Evolutionary conservation across 2,329 filamentous ascomycete genomes (phyloP).

Genomic region (Apiospora saccharicola): DNA sequence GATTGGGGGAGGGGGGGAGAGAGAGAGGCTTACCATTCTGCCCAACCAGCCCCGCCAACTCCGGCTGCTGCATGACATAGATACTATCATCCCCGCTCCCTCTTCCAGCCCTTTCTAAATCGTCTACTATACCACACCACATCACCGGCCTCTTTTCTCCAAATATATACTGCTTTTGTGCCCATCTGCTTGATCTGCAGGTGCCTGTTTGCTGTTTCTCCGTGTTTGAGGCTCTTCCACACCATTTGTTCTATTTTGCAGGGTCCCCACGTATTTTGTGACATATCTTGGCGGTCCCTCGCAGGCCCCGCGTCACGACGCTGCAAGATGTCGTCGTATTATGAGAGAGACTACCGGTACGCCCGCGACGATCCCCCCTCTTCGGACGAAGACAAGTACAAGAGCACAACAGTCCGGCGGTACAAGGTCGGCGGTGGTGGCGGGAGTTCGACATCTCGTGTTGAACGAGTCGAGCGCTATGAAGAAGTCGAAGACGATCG

Average conservation of each 20-base stretch:
- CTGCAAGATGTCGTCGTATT: constrained; percentile 27
- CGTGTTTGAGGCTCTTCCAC: background rate
- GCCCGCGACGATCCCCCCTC: constrained; percentile 30
- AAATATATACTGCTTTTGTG: constrained; percentile 5
- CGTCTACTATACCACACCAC: background rate
- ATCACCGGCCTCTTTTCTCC: background rate
- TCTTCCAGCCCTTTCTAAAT: constrained; percentile 9
- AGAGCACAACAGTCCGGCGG: constrained; percentile 39
- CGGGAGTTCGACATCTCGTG: constrained; percentile 32
- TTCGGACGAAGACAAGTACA: constrained; percentile 40
- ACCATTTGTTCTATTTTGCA: background rate
- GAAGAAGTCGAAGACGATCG: constrained; percentile 55
- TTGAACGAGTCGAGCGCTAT: constrained; percentile 44
- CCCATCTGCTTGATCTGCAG: background rate
- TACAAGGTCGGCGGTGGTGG: constrained; percentile 43
- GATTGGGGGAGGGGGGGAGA: background rate
- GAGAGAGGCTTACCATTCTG: constrained; percentile 10
- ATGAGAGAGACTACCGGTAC: constrained; percentile 30
- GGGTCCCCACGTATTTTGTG: background rate
- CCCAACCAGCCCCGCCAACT: constrained; percentile 21
- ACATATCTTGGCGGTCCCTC: constrained; percentile 4
- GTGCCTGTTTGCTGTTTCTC: constrained; percentile 13
- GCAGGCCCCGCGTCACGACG: constrained; percentile 18
- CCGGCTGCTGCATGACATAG: constrained; percentile 15
- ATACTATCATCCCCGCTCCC: constrained; percentile 17